A percentile compares a stretch with the other conserved stretches of the same genome.
Conservation (phyloP, 2,329 filamentous ascomycete genomes). For the Xylaria hypoxylon region DNA sequence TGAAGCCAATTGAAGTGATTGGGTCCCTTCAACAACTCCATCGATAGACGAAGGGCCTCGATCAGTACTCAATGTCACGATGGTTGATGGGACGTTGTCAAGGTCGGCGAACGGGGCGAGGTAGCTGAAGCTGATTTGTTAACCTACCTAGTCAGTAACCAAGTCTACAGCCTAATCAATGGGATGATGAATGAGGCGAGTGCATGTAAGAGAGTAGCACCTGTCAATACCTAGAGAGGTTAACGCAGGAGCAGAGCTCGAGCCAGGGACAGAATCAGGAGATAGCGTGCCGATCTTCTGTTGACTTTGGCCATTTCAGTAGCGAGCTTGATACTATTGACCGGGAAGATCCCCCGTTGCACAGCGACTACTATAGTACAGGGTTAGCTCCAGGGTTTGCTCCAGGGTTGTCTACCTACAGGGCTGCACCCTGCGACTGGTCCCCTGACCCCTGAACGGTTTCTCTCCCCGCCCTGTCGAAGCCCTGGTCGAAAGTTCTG, state of each 20-base stretch:
- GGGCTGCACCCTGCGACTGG: slow-evolving; percentile 29
- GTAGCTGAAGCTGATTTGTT: slow-evolving; percentile 32
- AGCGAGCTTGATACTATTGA: slow-evolving; percentile 40
- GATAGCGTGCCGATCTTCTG: slow-evolving; percentile 36
- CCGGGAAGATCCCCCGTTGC: slow-evolving; percentile 40
- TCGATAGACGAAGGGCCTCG: slow-evolving; percentile 23
- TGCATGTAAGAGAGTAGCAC: slow-evolving; percentile 26
- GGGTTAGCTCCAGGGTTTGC: not conserved
- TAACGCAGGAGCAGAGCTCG: slow-evolving; percentile 23
- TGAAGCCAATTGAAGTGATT: slow-evolving; percentile 31
- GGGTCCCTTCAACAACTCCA: slow-evolving; percentile 29
- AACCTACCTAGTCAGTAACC: slow-evolving; percentile 19
- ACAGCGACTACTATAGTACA: slow-evolving; percentile 32
- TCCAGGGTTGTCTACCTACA: slow-evolving; percentile 6
- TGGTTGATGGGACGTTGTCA: slow-evolving; percentile 28
- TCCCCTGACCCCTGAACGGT: slow-evolving; percentile 28
- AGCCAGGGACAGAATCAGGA: slow-evolving; percentile 28
- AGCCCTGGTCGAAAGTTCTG: slow-evolving; percentile 14
- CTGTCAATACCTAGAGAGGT: slow-evolving; percentile 31
- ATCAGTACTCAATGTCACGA: too few relatives aligned
- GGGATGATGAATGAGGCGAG: slow-evolving; percentile 37
- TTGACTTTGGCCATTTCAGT: slow-evolving; percentile 33
- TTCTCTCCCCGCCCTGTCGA: slow-evolving; percentile 29
- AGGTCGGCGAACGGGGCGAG: slow-evolving; percentile 36
- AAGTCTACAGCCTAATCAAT: slow-evolving; percentile 20